phyloP scores from a whole-genome alignment of 257 asterid genomes.

The Ocimum tenuiflorum region DNA sequence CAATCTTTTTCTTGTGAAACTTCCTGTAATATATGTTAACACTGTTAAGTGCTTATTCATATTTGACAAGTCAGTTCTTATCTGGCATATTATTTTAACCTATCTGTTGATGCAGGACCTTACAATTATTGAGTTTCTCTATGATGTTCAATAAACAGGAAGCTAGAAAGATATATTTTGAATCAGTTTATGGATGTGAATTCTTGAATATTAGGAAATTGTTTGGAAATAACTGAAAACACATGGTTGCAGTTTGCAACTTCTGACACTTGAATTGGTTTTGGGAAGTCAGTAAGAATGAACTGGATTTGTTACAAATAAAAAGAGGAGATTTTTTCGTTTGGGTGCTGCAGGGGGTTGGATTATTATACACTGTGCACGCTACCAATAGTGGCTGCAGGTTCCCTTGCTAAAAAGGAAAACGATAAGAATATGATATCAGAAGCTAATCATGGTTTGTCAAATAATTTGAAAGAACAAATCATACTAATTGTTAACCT shows the following conservation, averaged over 20 bases:
- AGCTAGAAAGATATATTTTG: background rate
- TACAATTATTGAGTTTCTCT: background rate
- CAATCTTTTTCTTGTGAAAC: slow-evolving; percentile 4
- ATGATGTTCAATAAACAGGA: background rate
- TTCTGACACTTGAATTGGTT: background rate
- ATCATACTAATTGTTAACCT: no score
- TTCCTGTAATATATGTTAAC: background rate
- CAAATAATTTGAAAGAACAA: no score
- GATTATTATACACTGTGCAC: no score
- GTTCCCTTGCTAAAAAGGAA: no score
- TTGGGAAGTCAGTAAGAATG: no score
- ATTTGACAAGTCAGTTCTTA: background rate
- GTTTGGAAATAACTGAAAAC: background rate
- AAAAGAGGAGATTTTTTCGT: no score
- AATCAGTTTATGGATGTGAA: background rate
- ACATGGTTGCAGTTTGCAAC: no score
- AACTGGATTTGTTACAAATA: no score
- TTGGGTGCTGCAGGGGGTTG: no score
- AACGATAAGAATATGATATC: no score
- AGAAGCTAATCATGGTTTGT: no score
- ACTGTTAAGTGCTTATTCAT: background rate
- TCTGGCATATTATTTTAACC: slow-evolving; percentile 1
- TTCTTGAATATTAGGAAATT: background rate
- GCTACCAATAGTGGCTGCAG: no score
- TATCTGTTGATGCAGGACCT: slow-evolving; percentile 7